These are phyloP conservation scores for Echites panduratus DNA, from an alignment of 257 asterid genomes.

Conservation along the genomic window DNA sequence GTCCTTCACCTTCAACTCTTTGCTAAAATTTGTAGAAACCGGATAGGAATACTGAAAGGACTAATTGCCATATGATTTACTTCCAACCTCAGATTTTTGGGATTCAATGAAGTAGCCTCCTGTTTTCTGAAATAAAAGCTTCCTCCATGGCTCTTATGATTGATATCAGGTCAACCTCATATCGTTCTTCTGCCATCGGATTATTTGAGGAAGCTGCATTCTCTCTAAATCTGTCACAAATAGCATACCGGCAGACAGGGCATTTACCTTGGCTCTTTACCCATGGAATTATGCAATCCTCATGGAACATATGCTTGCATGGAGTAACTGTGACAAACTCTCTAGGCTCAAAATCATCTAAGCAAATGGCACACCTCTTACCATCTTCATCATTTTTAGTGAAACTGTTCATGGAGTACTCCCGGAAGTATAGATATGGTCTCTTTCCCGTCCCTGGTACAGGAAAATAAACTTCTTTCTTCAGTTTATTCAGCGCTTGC, in stretches of 20 bases:
- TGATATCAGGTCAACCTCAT: constrained; percentile 13
- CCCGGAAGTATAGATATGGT: constrained; percentile 33
- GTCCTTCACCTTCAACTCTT: background rate
- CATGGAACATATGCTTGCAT: constrained; percentile 88
- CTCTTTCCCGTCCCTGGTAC: constrained; percentile 32
- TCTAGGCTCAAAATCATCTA: constrained; percentile 72
- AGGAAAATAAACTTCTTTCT: constrained; percentile 74
- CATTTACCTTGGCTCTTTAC: constrained; percentile 66
- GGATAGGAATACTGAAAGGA: background rate
- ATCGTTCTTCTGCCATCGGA: constrained; percentile 2
- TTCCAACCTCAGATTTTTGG: background rate
- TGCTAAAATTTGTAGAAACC: background rate
- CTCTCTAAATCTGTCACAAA: constrained; percentile 21
- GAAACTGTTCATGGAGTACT: constrained; percentile 24
- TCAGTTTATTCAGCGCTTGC: constrained; percentile 42
- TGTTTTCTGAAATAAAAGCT: constrained; percentile 18
- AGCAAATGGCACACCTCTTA: constrained; percentile 68
- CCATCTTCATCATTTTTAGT: constrained; percentile 34
- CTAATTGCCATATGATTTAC: background rate
- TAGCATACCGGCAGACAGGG: constrained; percentile 65
- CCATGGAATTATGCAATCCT: constrained; percentile 89
- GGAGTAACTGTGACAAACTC: constrained; percentile 66
- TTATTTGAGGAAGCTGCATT: constrained; percentile 10
- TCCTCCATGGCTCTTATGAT: constrained; percentile 31
- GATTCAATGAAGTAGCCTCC: constrained; percentile 12